Evolutionary conservation across 805 yeast genomes (phyloP).

Genomic region (Grigorovia yakushimaensis): DNA sequence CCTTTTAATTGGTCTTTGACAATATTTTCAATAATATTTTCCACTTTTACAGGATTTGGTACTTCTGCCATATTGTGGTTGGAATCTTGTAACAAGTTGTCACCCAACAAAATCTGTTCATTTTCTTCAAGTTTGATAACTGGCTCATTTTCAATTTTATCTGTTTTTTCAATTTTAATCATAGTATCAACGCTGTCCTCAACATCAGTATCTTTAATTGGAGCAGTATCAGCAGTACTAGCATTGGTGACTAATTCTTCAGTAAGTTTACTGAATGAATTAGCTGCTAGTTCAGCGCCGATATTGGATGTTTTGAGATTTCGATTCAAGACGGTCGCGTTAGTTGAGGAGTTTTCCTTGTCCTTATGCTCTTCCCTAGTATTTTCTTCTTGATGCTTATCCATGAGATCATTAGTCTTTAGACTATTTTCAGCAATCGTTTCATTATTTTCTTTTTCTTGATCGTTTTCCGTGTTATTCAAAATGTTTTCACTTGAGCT

Average conservation of each 20-base stretch:
- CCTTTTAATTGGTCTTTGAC: constrained; percentile 17
- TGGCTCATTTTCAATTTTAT: not conserved
- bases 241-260: no score
- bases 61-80: not conserved
- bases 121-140: not conserved
- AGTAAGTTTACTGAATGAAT: not conserved
- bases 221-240: not conserved
- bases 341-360: no score
- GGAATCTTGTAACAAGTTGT: not conserved
- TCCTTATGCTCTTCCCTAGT: no score
- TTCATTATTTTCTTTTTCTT: no score
- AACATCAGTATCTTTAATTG: not conserved
- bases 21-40: constrained; percentile 13
- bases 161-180: not conserved
- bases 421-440: no score
- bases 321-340: no score
- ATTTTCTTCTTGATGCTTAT: no score
- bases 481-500: not conserved
- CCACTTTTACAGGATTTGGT: constrained; percentile 7
- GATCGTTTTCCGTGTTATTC: no score
- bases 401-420: no score
- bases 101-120: not conserved
- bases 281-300: not conserved
- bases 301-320: no score
- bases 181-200: not conserved